Base-by-base conservation (phyloP, 2,329 filamentous ascomycete genomes). In the Aspergillus terreus region DNA sequence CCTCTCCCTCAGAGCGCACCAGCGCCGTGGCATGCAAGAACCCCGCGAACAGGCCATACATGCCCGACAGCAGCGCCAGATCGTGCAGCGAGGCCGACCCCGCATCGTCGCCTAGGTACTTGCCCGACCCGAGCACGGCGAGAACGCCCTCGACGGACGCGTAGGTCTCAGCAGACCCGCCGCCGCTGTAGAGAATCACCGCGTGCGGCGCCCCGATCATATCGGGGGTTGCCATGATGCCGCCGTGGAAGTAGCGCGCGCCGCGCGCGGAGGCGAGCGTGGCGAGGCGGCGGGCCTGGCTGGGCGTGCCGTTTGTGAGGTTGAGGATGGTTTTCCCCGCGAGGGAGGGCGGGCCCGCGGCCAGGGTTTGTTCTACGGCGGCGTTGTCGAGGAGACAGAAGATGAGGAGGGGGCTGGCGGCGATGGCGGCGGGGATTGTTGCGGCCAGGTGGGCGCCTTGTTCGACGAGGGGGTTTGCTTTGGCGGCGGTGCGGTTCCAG, bases 41-140 rank as follows among this genome's bases (percentile, higher is more conserved):
- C 6, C 55, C 55, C 0, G 52, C 51, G 46, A 56, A 56, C 9
- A 56, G 51, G 6, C 54, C 54, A 27, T 52, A 56, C 54, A 54
- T 56, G 7, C 54, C 54, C 4, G 51, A 47, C 11, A 56, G 43
- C 15, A 56, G 12, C 4, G 54, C 54, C 9, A 56, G 32, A 15
- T 56, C 54, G 30, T 56, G 46, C 15, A 56, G 33, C 6, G 54
- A 54, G 4, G 54, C 54, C 54, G 2, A 46, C 43, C 51, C 54
- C 1, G 54, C 36, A 25, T 54, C 54, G 1, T 12, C 14, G 7
- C 51, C 51, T 9, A 56, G 51, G 17, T 36, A 56, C 9, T 46
- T 51, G 9, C 33, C 14, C 6, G 14, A 49, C 6, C 51, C 51
- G 1, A 56, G 46, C 6, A 35, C 14, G 2, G 43, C 23, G 2